Conservation (phyloP, 768 basidiomycete genomes). For the Xerocomellus dryophilus region DNA sequence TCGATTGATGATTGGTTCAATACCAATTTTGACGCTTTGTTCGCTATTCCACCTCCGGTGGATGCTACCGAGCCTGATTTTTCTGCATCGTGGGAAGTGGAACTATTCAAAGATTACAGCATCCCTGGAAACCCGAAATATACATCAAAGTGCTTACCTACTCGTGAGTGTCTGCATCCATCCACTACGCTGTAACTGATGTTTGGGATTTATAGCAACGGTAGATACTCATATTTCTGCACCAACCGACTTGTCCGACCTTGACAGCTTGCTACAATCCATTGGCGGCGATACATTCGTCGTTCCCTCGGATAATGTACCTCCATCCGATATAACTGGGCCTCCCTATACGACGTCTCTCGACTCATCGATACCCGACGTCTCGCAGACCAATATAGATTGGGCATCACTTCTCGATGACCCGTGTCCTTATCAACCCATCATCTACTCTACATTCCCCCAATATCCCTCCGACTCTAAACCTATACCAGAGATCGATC, state of each 20-base stretch:
- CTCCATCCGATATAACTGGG: background rate
- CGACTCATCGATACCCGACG: background rate
- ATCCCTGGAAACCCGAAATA: conserved; percentile 9
- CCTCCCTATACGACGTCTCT: background rate
- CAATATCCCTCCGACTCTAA: conserved; percentile 3
- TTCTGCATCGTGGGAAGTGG: conserved; percentile 30
- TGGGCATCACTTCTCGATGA: conserved; percentile 16
- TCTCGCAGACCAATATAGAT: conserved; percentile 2
- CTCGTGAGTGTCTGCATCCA: conserved; percentile 5
- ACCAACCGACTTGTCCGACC: background rate
- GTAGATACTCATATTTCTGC: background rate
- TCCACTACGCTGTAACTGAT: background rate
- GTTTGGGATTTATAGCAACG: background rate
- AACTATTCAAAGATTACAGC: conserved; percentile 32
- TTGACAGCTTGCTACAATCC: conserved; percentile 11
- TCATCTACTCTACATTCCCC: background rate
- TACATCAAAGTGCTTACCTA: background rate
- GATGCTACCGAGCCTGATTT: conserved; percentile 25
- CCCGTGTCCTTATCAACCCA: background rate
- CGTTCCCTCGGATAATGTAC: background rate
- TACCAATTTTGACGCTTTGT: conserved; percentile 21
- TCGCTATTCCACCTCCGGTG: conserved; percentile 28
- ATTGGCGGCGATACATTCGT: background rate
- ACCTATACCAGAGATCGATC: conserved; percentile 23
- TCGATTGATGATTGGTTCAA: conserved; percentile 39